Evolutionary conservation across 441 rosid species (phyloP), one percentile per base, ranked within the genome.

Genomic region (Macaranga tanarius): DNA sequence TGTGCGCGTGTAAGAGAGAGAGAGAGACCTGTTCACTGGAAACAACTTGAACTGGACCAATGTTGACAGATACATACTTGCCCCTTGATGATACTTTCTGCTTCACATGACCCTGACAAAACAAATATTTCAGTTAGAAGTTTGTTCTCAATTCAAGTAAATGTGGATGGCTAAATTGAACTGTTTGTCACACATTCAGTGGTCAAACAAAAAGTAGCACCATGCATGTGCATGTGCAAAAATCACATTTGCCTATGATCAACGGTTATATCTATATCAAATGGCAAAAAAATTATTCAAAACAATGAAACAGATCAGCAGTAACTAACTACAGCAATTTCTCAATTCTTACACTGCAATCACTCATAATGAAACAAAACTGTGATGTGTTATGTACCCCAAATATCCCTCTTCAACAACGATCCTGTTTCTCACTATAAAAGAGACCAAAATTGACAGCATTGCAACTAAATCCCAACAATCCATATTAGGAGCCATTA

Each of bases 21-120:
- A 77, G 69, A 80, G 76, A 73, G 75, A 79, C 98, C 99, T 95
- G 97, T 82, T 95, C 98, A 52, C 99, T 95, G 74, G 99, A 95
- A 72, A 83, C 78, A 66, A 95, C 98, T 75, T 81, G 92, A 51
- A 95, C 85, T 55, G 98, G 99, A 70, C 99, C 99, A 61, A 95
- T 95, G 80, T 92, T 95, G 73, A 95, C 99, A 16, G 99, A 95
- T 3, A 95, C 97, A 66, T 95, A 92, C 83, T 92, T 92, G 65
- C 99, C 98, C 80, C 93, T 86, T 12, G 95, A 86, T 64, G 99
- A 95, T 69, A 92, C 70, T 76, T 91, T 95, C 87, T 91, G 98
- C 86, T 80, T 90, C 75, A 95, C 99, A 34, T 84, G 90, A 62
- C 90, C 98, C 99, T 95, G 82, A 68, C 26, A 75, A 68, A 69